These are phyloP conservation scores for Hygrophila difformis DNA, from an alignment of 257 asterid genomes.

Conservation along the genomic window DNA sequence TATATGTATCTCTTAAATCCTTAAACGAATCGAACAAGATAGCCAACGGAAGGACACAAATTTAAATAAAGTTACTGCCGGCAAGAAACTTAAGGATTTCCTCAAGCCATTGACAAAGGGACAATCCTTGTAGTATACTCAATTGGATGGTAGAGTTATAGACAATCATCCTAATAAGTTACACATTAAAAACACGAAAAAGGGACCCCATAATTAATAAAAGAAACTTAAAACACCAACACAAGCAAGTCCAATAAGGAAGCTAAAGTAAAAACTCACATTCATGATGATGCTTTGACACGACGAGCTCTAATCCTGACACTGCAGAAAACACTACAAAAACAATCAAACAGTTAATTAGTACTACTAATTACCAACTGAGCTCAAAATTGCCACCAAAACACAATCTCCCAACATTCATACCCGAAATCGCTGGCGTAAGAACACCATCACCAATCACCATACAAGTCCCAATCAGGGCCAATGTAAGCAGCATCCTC, in stretches of 20 bases:
- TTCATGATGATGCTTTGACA: slow-evolving; percentile 76
- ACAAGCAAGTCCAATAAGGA: slow-evolving; percentile 2
- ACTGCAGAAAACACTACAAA: slow-evolving; percentile 95
- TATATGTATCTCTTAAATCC: slow-evolving; percentile 9
- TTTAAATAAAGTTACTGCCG: slow-evolving; percentile 13
- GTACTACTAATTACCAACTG: not conserved
- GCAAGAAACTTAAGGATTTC: slow-evolving; percentile 3
- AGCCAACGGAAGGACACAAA: slow-evolving; percentile 16
- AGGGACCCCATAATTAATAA: too few relatives aligned
- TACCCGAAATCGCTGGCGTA: slow-evolving; percentile 95
- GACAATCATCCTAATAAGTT: too few relatives aligned
- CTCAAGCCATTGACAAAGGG: not conserved
- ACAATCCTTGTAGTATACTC: slow-evolving; percentile 9
- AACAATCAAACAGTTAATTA: slow-evolving; percentile 13
- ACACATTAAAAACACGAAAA: too few relatives aligned
- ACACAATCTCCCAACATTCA: not conserved
- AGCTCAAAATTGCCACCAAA: not conserved
- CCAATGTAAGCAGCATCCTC: slow-evolving; percentile 60
- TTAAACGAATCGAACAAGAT: not conserved
- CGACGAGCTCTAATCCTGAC: slow-evolving; percentile 86
- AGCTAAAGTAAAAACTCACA: slow-evolving; percentile 39
- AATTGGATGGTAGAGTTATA: slow-evolving; percentile 8
- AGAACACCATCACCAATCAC: slow-evolving; percentile 97
- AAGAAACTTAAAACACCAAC: too few relatives aligned
- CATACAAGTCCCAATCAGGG: slow-evolving; percentile 94